Evolutionary conservation across 176 grass and related monocot species (phyloP), one percentile per base, ranked within the genome.

Genomic region (Carex cristatella): DNA sequence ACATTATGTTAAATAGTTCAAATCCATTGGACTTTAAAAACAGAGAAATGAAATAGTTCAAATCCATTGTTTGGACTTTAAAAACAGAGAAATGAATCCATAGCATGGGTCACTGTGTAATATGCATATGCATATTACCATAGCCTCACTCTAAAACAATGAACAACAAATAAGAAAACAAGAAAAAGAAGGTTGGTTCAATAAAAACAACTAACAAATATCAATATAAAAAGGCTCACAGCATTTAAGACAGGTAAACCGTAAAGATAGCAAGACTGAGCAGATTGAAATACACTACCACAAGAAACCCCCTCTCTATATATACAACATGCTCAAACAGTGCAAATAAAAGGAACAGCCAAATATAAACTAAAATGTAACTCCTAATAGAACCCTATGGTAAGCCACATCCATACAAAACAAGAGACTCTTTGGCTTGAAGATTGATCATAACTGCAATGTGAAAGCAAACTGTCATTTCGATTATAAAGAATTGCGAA

Each of bases 291-390:
- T 79, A 58, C 74, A 79, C 53, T 5, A 79, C 53, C 7, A 10
- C 74, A 16, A 79, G 49, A 79, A 57, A 56, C 28, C 27, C 14
- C 46, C 72, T 76, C 5, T 40, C 5, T 9, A 55, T 79, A 79
- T 79, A 18, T 79, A 79, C 74, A 79, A 58, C 58, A 57, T 58
- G 53, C 74, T 58, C 38, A 38, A 79, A 79, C 73, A 78, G 2
- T 56, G 32, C 73, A 58, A 79, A 57, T 14, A 42, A 48, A 79
- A n/a, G 74, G 74, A 53, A 79, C 28, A 79, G 35, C 53, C 53
- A 57, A 35, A 18, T 13, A 58, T 58, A 13, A 57, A 32, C 72
- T 58, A 58, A 75, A 14, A 79, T 58, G 51, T 35, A 78, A 58
- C 13, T 6, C 72, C 18, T 76, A 55, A 32, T 28, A 76, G 49